Evolutionary conservation across 148 eudicot species (phyloP).

Genomic region (Cornus kousa): DNA sequence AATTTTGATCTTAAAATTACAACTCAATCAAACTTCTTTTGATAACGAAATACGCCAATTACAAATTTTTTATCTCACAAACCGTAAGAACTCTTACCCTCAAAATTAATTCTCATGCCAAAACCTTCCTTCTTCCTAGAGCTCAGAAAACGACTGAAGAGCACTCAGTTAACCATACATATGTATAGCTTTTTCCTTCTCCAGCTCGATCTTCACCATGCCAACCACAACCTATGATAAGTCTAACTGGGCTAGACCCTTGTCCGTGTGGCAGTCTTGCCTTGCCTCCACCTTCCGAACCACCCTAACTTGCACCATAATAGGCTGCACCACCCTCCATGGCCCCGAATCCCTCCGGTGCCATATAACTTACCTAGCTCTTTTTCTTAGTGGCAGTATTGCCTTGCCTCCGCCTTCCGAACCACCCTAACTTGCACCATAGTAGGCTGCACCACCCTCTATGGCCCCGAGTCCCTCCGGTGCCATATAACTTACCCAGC

Average conservation of each 20-base stretch:
- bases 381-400: slow-evolving; percentile 69
- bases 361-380: slow-evolving; percentile 50
- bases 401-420: slow-evolving; percentile 51
- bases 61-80: too few relatives aligned
- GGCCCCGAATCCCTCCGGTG: slow-evolving; percentile 38
- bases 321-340: slow-evolving; percentile 47
- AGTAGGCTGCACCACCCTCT: slow-evolving; percentile 51
- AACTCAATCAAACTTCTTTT: too few relatives aligned
- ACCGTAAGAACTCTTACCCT: too few relatives aligned
- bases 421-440: slow-evolving; percentile 64
- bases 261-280: slow-evolving; percentile 40
- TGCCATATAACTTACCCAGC: slow-evolving; percentile 45
- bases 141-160: too few relatives aligned
- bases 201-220: background rate
- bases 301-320: slow-evolving; percentile 60
- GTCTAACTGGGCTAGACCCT: slow-evolving; percentile 25
- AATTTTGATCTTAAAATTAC: too few relatives aligned
- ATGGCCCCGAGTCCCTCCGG: slow-evolving; percentile 39
- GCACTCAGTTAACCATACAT: too few relatives aligned
- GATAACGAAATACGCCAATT: too few relatives aligned
- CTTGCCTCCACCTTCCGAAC: slow-evolving; percentile 56
- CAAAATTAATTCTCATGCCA: too few relatives aligned
- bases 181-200: too few relatives aligned
- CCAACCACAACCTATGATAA: background rate
- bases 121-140: too few relatives aligned